These are phyloP conservation scores for Pittosporum tobira DNA, from an alignment of 129 eudicot genomes.

Conservation along the genomic window DNA sequence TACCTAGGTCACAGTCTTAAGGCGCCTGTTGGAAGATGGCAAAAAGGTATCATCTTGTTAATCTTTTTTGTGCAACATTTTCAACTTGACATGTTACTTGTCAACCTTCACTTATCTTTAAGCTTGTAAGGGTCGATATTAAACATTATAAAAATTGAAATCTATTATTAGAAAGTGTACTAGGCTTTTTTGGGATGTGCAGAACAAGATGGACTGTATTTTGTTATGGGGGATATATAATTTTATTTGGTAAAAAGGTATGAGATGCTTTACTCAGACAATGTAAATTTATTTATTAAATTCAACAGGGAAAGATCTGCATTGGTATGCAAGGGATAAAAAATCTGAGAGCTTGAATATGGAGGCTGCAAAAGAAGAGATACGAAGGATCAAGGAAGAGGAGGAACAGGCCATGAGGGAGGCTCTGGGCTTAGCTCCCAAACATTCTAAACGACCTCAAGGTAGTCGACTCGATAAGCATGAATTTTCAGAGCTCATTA, in stretches of 20 bases:
- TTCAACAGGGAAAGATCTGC: slow-evolving; percentile 79
- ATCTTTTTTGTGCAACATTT: not conserved
- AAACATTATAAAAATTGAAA: no score
- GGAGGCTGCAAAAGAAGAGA: slow-evolving; percentile 88
- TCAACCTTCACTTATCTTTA: not conserved
- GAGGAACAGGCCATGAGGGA: slow-evolving; percentile 99
- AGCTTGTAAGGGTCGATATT: no score
- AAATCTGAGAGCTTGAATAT: slow-evolving; percentile 34
- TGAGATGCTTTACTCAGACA: no score
- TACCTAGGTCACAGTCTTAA: slow-evolving; percentile 93
- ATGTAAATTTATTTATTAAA: no score
- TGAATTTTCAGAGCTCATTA: slow-evolving; percentile 85
- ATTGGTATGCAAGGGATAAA: slow-evolving; percentile 85
- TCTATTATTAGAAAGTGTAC: no score
- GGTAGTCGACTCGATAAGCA: slow-evolving; percentile 83
- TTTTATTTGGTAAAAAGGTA: no score
- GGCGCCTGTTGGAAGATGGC: slow-evolving; percentile 99
- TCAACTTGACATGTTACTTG: not conserved
- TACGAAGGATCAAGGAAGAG: slow-evolving; percentile 83
- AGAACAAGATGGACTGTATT: no score
- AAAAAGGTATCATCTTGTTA: slow-evolving; percentile 55
- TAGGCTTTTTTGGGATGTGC: no score
- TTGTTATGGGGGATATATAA: no score
- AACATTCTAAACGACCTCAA: slow-evolving; percentile 63
- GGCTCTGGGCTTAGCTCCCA: slow-evolving; percentile 96